These are phyloP conservation scores for Saksenaea oblongispora DNA, from an alignment of 371 early-diverging fungal genomes.

Conservation along the genomic window DNA sequence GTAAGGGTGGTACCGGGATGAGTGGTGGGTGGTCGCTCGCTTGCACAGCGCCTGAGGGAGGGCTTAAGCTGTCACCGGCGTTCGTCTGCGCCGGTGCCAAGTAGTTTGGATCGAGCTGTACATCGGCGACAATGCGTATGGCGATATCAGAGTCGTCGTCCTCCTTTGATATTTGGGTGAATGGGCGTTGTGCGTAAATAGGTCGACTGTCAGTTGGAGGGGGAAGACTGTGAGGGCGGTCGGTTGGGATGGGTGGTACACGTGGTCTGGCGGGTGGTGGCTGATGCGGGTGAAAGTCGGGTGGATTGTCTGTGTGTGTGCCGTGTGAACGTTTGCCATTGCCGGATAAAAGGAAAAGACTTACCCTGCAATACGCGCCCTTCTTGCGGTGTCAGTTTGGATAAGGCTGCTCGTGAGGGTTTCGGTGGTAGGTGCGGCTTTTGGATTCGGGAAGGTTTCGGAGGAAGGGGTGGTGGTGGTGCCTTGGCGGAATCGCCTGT, in stretches of 20 bases:
- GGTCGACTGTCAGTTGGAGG: slow-evolving; percentile 5
- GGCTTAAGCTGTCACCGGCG: slow-evolving; percentile 44
- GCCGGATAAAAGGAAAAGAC: slow-evolving; percentile 2
- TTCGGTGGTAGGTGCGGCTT: slow-evolving; percentile 44
- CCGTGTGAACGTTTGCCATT: not conserved
- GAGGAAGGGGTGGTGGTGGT: slow-evolving; percentile 38
- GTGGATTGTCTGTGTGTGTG: slow-evolving; percentile 20
- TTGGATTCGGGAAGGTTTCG: slow-evolving; percentile 40
- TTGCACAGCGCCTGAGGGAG: slow-evolving; percentile 23
- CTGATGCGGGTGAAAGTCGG: slow-evolving; percentile 8
- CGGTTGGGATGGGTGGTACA: slow-evolving; percentile 3
- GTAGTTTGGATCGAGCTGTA: slow-evolving; percentile 44
- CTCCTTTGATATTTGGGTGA: slow-evolving; percentile 4
- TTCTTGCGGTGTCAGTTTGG: slow-evolving; percentile 16
- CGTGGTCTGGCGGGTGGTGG: slow-evolving; percentile 5
- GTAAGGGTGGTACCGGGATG: slow-evolving; percentile 58
- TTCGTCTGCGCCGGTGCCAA: slow-evolving; percentile 53
- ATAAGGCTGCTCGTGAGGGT: slow-evolving; percentile 23
- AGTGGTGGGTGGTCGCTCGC: slow-evolving; percentile 47
- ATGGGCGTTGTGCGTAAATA: not conserved
- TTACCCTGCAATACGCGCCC: slow-evolving; percentile 29
- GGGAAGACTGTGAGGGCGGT: slow-evolving; percentile 11
- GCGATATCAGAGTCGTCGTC: slow-evolving; percentile 2
- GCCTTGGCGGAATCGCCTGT: slow-evolving; percentile 17
- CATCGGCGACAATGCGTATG: slow-evolving; percentile 34